Conservation (phyloP, 2,329 filamentous ascomycete genomes). For the Sporothrix sp. region DNA sequence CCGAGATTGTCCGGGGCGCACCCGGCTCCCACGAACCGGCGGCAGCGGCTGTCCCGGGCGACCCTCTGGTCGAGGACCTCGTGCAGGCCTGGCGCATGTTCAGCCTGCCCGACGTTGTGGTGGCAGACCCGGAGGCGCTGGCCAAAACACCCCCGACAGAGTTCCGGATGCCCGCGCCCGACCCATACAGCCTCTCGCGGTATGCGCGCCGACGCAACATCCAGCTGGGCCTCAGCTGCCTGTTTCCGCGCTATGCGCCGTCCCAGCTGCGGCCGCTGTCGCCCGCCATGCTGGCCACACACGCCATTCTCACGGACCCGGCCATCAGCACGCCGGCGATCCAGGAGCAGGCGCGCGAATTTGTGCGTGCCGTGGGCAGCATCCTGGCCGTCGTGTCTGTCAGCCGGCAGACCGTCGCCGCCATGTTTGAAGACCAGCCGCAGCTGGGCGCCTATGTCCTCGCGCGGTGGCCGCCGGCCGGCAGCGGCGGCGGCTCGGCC, state of each 20-base stretch:
- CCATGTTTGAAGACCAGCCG: constrained; percentile 18
- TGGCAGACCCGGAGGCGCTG: constrained; percentile 10
- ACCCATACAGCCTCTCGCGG: constrained; percentile 10
- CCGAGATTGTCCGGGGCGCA: constrained; percentile 20
- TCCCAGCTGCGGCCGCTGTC: constrained; percentile 21
- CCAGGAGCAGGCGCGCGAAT: constrained; percentile 19
- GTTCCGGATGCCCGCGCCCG: constrained; percentile 16
- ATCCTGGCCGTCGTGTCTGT: constrained; percentile 16
- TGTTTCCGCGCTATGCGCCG: constrained; percentile 28
- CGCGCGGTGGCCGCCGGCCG: constrained; percentile 13
- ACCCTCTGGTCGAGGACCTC: constrained; percentile 29
- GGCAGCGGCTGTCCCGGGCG: background rate
- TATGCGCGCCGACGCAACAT: constrained; percentile 17
- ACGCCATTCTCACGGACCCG: constrained; percentile 29
- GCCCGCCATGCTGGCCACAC: constrained; percentile 30
- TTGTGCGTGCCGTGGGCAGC: constrained; percentile 20
- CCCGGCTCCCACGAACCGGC: background rate
- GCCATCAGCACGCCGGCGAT: constrained; percentile 16
- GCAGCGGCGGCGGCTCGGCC: background rate
- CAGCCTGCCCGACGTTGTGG: constrained; percentile 23
- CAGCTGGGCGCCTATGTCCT: constrained; percentile 19
- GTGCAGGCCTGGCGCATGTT: constrained; percentile 33
- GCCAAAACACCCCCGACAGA: background rate
- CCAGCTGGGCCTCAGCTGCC: constrained; percentile 23
- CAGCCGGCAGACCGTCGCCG: constrained; percentile 12